phyloP scores from a whole-genome alignment of 2,329 filamentous ascomycete genomes.

The Arthrobotrys entomopaga region DNA sequence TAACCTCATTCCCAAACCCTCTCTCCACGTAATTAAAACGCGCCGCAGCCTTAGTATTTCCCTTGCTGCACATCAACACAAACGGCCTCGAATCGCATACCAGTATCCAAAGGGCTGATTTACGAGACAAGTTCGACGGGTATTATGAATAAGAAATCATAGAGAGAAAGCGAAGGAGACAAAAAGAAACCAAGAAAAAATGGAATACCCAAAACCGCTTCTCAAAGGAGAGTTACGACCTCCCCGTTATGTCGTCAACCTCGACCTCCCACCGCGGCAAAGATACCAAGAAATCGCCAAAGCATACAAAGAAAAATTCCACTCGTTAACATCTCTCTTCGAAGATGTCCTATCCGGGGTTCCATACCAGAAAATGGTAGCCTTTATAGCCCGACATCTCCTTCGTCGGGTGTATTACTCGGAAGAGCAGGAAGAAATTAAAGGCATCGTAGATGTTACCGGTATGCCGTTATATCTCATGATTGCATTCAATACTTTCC shows the following conservation, averaged over 20 bases:
- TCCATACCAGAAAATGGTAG: constrained; percentile 57
- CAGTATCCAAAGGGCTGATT: too few species aligned
- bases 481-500: constrained; percentile 71
- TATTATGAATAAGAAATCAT: too few species aligned
- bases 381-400: constrained; percentile 63
- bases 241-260: constrained; percentile 29
- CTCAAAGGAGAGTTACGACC: constrained; percentile 11
- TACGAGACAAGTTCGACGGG: too few species aligned
- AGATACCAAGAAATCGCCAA: constrained; percentile 46
- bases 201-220: too few species aligned
- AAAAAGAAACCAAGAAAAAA: not conserved
- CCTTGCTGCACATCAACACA: too few species aligned
- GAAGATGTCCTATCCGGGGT: constrained; percentile 28
- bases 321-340: constrained; percentile 20
- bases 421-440: constrained; percentile 72
- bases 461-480: constrained; percentile 70
- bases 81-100: too few species aligned
- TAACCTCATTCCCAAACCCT: too few species aligned
- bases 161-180: not conserved
- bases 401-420: constrained; percentile 66
- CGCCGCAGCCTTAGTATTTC: too few species aligned
- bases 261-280: constrained; percentile 45
- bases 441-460: constrained; percentile 67
- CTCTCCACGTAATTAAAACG: too few species aligned
- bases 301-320: constrained; percentile 33